Conservation (phyloP, 306 rosid species). For the Canavalia ensiformis region DNA sequence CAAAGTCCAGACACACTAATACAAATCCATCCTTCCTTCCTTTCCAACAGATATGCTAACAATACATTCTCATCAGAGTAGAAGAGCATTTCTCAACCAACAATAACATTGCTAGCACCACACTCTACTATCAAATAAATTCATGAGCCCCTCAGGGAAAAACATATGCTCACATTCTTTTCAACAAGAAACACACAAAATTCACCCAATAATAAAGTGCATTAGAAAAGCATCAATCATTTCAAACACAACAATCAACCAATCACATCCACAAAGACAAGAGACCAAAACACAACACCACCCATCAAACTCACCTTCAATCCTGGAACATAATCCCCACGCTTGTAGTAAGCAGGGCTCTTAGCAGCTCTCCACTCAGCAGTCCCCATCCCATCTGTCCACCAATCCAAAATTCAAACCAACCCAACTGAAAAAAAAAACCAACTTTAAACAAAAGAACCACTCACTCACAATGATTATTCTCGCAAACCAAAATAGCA, state of each 20-base stretch:
- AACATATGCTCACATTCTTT: neutral
- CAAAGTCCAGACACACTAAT: neutral
- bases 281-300: neutral
- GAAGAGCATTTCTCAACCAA: slow-evolving; percentile 1
- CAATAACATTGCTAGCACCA: neutral
- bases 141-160: neutral
- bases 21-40: neutral
- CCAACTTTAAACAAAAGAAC: slow-evolving; percentile 4
- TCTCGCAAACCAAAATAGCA: slow-evolving; percentile 95
- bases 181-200: neutral
- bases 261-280: slow-evolving; percentile 30
- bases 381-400: slow-evolving; percentile 96
- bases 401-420: slow-evolving; percentile 36
- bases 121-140: neutral
- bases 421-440: neutral
- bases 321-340: slow-evolving; percentile 97
- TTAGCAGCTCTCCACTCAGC: slow-evolving; percentile 97
- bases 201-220: neutral
- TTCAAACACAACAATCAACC: neutral
- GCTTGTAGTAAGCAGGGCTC: slow-evolving; percentile 89
- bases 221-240: no score
- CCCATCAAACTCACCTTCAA: slow-evolving; percentile 67
- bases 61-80: neutral
- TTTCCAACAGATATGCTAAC: neutral
- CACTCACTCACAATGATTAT: slow-evolving; percentile 81